A percentile compares a stretch with the other conserved stretches of the same genome.
Conservation (phyloP, 495 filamentous ascomycete species). For the Talaromyces liani region DNA sequence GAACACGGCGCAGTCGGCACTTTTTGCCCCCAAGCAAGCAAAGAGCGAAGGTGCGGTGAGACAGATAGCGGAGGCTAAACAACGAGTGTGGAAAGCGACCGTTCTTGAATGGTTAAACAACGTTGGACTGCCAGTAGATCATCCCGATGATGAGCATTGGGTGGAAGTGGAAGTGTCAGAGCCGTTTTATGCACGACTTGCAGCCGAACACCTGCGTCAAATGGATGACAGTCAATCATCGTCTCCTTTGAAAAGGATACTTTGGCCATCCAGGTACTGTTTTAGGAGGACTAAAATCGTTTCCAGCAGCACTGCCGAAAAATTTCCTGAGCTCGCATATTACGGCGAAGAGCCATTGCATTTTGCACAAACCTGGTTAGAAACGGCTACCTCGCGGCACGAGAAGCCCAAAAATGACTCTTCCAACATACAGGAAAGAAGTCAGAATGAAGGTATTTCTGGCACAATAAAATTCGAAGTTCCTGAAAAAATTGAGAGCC, state of each 20-base stretch:
- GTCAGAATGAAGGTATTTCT: constrained; percentile 20
- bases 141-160: constrained; percentile 31
- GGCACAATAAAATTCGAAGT: constrained; percentile 18
- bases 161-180: constrained; percentile 42
- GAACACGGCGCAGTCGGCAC: constrained; percentile 15
- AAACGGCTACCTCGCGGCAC: constrained; percentile 22
- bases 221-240: constrained; percentile 26
- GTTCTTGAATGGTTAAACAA: constrained; percentile 34
- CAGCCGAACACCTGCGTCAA: constrained; percentile 28
- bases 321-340: not conserved
- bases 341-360: constrained; percentile 50
- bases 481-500: constrained; percentile 32
- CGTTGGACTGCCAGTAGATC: constrained; percentile 29
- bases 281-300: constrained; percentile 28
- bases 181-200: constrained; percentile 36
- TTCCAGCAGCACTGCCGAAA: constrained; percentile 12
- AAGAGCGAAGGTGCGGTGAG: constrained; percentile 10
- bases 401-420: constrained; percentile 16
- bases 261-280: constrained; percentile 43
- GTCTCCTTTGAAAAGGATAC: constrained; percentile 38
- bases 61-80: constrained; percentile 11
- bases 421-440: constrained; percentile 32
- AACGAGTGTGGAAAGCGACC: constrained; percentile 31
- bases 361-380: constrained; percentile 63
- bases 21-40: constrained; percentile 16